Evolutionary conservation across 768 basidiomycete species (phyloP).

Genomic region (Brasilioporus rufonigricans): DNA sequence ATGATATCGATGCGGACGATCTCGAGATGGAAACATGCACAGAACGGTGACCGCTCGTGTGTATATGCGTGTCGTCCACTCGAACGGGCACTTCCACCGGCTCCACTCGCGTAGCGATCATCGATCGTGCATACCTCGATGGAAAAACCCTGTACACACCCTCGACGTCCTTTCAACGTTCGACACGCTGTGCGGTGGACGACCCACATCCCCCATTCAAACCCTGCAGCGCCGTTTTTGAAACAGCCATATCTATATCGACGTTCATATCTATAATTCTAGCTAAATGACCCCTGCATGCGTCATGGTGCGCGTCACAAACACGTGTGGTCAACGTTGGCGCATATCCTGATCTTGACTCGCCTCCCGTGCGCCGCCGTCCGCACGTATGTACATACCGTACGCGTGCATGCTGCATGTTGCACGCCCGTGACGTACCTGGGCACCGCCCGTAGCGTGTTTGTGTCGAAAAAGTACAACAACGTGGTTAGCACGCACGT

Average conservation of each 20-base stretch:
- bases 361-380: constrained; percentile 3
- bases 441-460: background rate
- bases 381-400: background rate
- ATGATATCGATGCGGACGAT: constrained; percentile 4
- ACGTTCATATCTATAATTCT: background rate
- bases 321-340: constrained; percentile 22
- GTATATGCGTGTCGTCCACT: background rate
- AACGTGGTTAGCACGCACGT: background rate
- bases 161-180: background rate
- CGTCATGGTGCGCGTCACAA: constrained; percentile 8
- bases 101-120: background rate
- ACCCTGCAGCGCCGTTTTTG: background rate
- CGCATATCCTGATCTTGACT: no score
- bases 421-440: background rate
- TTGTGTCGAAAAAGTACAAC: background rate
- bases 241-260: background rate
- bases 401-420: no score
- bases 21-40: background rate
- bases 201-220: background rate
- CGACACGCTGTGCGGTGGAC: background rate
- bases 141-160: background rate
- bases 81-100: background rate
- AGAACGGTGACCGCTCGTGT: background rate
- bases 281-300: background rate
- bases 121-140: constrained; percentile 1